Base-by-base conservation (phyloP, 2,329 filamentous ascomycete genomes). In the Fusarium sp. region DNA sequence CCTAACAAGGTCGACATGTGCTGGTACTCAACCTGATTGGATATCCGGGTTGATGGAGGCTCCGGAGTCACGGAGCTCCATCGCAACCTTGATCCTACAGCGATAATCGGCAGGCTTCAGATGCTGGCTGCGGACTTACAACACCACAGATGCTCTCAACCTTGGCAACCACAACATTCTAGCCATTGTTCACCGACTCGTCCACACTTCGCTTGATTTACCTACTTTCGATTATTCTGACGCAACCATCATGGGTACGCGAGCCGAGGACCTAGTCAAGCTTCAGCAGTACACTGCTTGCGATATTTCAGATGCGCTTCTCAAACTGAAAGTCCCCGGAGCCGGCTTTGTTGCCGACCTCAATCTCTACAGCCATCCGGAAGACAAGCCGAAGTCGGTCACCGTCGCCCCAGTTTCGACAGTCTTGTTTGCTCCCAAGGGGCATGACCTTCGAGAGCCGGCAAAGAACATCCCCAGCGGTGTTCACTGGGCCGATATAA, bases 281-380 rank as follows among this genome's bases (percentile, higher is more conserved):
- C 79, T 83, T 27, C 73, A 71, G 61, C 71, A 78, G 39, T 85
- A 85, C 72, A 80, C 80, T 16, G 83, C 85, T 39, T 87, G 85
- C 77, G 85, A 93, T 84, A 83, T 94, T 65, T 92, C 92, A 11
- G 92, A 94, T 78, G 91, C 91, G 7, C 85, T 94, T 2, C 84
- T 93, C 59, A 92, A 91, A 75, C 84, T 94, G 50, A 87, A 91
- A 63, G 86, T 91, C 9, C 85, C 90, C 11, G 86, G 87, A 48
- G 91, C 90, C 28, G 92, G 92, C 57, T 90, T 90, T 76, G 80
- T 94, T 39, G 82, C 89, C 39, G 91, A 94, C 76, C 75, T 86
- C 41, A 76, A 77, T 44, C 77, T 79, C 31, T 77, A 81, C 65
- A 75, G 75, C 72, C 71, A 74, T 60, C 60, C 72, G 36, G 71